Percentiles rank a stretch among this genome's conserved stretches.
Conservation (phyloP, 495 filamentous ascomycete species). For the Haplographium delicatum region DNA sequence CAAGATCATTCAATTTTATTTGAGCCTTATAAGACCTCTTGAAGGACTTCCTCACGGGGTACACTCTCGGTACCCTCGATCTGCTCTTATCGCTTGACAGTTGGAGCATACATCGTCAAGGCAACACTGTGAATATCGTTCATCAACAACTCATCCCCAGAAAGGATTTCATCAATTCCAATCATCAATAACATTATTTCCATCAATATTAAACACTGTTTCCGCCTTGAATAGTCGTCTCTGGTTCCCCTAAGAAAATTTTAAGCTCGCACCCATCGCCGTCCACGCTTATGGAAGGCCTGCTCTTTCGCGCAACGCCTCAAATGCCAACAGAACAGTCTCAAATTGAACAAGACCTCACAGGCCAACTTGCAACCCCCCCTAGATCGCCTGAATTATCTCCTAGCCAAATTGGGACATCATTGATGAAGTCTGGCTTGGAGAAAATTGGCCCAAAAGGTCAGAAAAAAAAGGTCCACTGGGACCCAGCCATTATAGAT, state of each 20-base stretch:
- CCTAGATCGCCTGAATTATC: neutral
- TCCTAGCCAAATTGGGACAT: neutral
- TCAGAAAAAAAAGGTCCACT: conserved; percentile 6
- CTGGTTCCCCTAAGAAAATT: neutral
- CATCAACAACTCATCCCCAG: conserved; percentile 16
- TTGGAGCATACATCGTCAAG: conserved; percentile 10
- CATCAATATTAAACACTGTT: conserved; percentile 10
- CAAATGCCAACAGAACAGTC: neutral
- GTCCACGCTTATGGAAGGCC: neutral
- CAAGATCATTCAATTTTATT: conserved; percentile 21
- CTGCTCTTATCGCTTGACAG: conserved; percentile 15
- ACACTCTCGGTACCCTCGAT: conserved; percentile 27
- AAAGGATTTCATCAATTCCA: conserved; percentile 11
- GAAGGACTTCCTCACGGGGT: conserved; percentile 16
- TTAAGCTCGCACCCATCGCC: neutral
- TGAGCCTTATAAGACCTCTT: conserved; percentile 4
- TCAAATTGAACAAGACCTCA: neutral
- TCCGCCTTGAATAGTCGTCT: neutral
- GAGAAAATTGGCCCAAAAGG: neutral
- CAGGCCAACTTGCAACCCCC: neutral
- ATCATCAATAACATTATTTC: conserved; percentile 1
- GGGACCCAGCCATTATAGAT: conserved; percentile 10
- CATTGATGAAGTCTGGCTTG: neutral
- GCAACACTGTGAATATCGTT: conserved; percentile 11
- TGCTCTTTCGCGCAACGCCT: neutral